Evolutionary conservation across 768 basidiomycete species (phyloP).

Genomic region (Melanogaster broomeanus): DNA sequence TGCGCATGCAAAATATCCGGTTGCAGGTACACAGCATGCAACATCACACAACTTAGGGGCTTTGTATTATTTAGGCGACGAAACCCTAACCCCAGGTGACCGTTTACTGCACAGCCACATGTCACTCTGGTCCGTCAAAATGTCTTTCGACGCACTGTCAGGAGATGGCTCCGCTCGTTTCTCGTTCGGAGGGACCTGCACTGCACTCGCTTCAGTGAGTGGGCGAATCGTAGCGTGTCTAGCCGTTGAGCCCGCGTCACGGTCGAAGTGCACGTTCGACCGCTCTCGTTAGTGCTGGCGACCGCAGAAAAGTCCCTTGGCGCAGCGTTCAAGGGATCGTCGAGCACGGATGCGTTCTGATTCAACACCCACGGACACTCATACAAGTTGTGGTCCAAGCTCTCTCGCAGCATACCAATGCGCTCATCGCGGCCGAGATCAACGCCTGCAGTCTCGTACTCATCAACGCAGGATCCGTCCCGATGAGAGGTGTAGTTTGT

Average conservation of each 20-base stretch:
- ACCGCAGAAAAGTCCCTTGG: conserved; percentile 35
- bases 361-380: conserved; percentile 7
- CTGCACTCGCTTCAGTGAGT: conserved; percentile 70
- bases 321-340: conserved; percentile 56
- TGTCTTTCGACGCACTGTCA: conserved; percentile 62
- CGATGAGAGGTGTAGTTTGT: conserved; percentile 60
- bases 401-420: conserved; percentile 1
- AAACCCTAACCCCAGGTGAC: no score
- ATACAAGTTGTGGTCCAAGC: no score
- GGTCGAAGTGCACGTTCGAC: no score
- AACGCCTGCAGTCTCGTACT: conserved; percentile 45
- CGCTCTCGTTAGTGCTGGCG: no score
- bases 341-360: conserved; percentile 41
- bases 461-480: conserved; percentile 67
- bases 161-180: conserved; percentile 79
- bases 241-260: conserved; percentile 48
- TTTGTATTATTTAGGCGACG: no score
- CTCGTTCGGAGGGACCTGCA: conserved; percentile 22
- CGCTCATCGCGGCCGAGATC: no score
- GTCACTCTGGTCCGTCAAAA: conserved; percentile 19
- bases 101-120: no score
- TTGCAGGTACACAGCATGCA: no score
- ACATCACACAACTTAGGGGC: no score
- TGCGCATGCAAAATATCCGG: no score
- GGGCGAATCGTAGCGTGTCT: conserved; percentile 80